Conservation (phyloP, 768 basidiomycete species). For the Trametes meyenii region DNA sequence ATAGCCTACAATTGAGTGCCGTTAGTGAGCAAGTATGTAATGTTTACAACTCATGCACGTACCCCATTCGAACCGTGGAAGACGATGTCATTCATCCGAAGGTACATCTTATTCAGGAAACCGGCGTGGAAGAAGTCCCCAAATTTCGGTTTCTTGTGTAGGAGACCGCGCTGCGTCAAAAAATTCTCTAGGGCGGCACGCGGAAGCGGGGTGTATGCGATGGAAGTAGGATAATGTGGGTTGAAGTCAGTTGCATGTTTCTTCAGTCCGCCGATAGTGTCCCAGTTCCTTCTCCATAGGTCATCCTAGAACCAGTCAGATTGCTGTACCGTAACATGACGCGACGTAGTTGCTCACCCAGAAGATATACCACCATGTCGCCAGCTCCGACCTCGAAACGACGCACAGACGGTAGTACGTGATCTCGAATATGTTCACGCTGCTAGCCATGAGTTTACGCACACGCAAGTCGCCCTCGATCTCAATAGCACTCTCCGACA, state of each 20-base stretch:
- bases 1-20: slow-evolving; percentile 48
- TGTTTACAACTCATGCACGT: not conserved
- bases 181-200: slow-evolving; percentile 66
- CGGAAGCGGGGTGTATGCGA: slow-evolving; percentile 72
- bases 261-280: slow-evolving; percentile 52
- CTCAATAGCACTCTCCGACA: slow-evolving; percentile 49
- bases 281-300: slow-evolving; percentile 70
- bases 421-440: slow-evolving; percentile 48
- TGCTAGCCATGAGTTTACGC: slow-evolving; percentile 48
- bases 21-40: not conserved
- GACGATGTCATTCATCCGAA: slow-evolving; percentile 68
- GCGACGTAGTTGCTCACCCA: slow-evolving; percentile 53
- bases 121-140: slow-evolving; percentile 61
- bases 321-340: not conserved
- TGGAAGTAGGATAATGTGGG: slow-evolving; percentile 69
- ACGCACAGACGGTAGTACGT: slow-evolving; percentile 56
- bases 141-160: slow-evolving; percentile 47
- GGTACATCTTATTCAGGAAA: slow-evolving; percentile 72
- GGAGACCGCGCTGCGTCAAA: slow-evolving; percentile 60
- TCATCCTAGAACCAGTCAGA: slow-evolving; percentile 56
- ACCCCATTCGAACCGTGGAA: slow-evolving; percentile 58
- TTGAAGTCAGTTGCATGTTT: slow-evolving; percentile 63
- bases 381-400: slow-evolving; percentile 50
- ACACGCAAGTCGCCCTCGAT: slow-evolving; percentile 60
- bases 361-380: slow-evolving; percentile 80